phyloP scores from a whole-genome alignment of 164 flowering plant species.

The Vitis rupestris region DNA sequence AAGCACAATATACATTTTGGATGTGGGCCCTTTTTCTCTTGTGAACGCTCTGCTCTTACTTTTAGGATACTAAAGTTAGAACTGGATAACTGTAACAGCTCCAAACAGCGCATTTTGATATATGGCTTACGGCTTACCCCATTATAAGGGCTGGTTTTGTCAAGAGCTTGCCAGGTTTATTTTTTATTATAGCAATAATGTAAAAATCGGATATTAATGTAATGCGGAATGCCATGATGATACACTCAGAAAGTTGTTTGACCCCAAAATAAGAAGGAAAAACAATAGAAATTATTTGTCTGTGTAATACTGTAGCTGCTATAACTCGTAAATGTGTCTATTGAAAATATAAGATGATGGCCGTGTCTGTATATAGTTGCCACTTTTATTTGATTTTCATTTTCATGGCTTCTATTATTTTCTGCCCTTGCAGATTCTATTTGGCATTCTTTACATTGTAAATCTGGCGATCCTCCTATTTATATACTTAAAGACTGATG shows the following conservation, averaged over 20 bases:
- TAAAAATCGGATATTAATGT: too few relatives aligned
- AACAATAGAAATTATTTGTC: too few relatives aligned
- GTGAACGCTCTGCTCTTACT: not conserved
- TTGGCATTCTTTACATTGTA: conserved; percentile 68
- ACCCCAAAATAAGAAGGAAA: too few relatives aligned
- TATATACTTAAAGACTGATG: conserved; percentile 77
- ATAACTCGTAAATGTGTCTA: too few relatives aligned
- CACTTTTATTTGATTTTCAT: not conserved
- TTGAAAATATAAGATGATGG: too few relatives aligned
- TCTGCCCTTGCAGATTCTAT: conserved; percentile 65
- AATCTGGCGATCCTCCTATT: conserved; percentile 73
- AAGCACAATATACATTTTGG: not conserved
- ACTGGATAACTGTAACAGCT: not conserved
- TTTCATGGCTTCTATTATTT: not conserved
- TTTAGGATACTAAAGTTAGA: not conserved
- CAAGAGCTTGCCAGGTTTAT: not conserved
- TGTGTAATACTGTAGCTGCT: too few relatives aligned
- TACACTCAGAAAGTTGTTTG: too few relatives aligned
- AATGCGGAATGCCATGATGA: too few relatives aligned
- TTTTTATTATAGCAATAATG: not conserved
- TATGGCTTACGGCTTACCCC: not conserved
- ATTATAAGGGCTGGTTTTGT: not conserved
- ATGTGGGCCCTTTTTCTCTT: not conserved
- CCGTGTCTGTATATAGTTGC: too few relatives aligned
- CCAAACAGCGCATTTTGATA: not conserved